Evolutionary conservation across 495 filamentous ascomycete species (phyloP).

Genomic region (Aspergillus haitiensis): DNA sequence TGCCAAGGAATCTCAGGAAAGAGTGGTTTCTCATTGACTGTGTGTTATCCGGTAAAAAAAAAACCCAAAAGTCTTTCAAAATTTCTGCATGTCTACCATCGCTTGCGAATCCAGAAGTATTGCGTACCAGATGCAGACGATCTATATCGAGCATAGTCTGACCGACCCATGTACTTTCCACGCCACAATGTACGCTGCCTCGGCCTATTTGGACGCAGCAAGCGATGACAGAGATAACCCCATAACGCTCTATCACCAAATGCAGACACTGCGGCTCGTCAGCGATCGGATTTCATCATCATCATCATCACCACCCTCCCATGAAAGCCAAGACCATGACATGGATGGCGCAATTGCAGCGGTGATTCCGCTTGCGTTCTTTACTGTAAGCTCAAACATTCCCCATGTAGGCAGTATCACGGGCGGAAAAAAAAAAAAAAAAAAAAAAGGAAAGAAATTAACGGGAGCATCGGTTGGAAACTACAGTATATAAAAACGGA

Average conservation of each 20-base stretch:
- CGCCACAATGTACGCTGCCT: conserved; percentile 2
- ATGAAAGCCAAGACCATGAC: background rate
- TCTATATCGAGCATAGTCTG: background rate
- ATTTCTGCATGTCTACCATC: background rate
- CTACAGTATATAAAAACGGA: background rate
- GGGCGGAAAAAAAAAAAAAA: too few relatives aligned
- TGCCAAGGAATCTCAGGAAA: background rate
- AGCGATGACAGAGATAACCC: background rate
- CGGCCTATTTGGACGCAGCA: background rate
- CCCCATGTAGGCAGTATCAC: background rate
- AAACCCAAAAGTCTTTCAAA: background rate
- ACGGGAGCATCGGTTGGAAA: background rate
- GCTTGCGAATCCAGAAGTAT: background rate
- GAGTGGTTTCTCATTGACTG: background rate
- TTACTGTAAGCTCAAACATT: background rate
- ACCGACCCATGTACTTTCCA: background rate
- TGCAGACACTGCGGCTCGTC: background rate
- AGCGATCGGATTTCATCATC: background rate
- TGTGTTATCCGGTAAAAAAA: background rate
- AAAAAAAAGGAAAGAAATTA: background rate
- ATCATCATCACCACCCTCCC: too few relatives aligned
- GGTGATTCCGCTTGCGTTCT: background rate
- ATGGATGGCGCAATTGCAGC: conserved; percentile 1
- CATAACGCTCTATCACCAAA: conserved; percentile 3
- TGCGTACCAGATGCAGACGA: background rate